Percentiles rank a stretch among this genome's conserved stretches.
These are phyloP conservation scores for Elsinoe australis DNA, from an alignment of 2,329 filamentous ascomycete species.

Conservation along the genomic window DNA sequence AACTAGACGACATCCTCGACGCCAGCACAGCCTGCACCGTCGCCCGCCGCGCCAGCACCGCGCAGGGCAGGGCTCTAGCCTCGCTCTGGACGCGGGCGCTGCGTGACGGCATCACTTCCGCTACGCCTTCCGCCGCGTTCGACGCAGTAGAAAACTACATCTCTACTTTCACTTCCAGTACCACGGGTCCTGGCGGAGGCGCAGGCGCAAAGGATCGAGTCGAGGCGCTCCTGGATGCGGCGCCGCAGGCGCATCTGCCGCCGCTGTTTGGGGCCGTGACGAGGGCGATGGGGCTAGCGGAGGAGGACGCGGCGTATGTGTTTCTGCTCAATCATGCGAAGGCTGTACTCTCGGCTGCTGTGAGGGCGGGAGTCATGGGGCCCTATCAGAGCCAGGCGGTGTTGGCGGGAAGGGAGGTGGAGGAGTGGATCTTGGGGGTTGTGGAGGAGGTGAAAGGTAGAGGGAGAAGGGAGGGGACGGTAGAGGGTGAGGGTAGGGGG, in stretches of 20 bases:
- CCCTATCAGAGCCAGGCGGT: conserved; percentile 72
- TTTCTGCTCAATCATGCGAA: conserved; percentile 71
- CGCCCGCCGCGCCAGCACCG: conserved; percentile 63
- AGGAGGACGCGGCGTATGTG: conserved; percentile 61
- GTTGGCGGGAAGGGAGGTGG: conserved; percentile 55
- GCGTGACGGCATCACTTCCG: conserved; percentile 14
- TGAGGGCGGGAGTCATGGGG: conserved; percentile 68
- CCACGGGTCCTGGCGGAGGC: conserved; percentile 30
- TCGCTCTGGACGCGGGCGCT: conserved; percentile 58
- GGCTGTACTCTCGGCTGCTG: conserved; percentile 66
- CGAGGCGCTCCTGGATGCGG: not conserved
- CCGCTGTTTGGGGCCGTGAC: conserved; percentile 64
- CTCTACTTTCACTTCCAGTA: conserved; percentile 19
- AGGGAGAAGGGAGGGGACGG: conserved; percentile 47
- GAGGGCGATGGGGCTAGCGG: conserved; percentile 51
- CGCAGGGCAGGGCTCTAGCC: conserved; percentile 67
- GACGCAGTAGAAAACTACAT: conserved; percentile 23
- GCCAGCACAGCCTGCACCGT: conserved; percentile 73
- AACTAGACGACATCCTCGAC: conserved; percentile 68
- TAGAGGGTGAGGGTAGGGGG: not conserved
- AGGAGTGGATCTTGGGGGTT: conserved; percentile 49
- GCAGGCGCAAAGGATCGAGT: not conserved
- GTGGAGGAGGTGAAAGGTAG: conserved; percentile 55
- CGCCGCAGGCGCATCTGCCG: conserved; percentile 54
- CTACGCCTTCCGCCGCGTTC: not conserved